Evolutionary conservation across 192 early-diverging fungal species (phyloP), one percentile per base, ranked within the genome.

Genomic region (Spinellus fusiger): DNA sequence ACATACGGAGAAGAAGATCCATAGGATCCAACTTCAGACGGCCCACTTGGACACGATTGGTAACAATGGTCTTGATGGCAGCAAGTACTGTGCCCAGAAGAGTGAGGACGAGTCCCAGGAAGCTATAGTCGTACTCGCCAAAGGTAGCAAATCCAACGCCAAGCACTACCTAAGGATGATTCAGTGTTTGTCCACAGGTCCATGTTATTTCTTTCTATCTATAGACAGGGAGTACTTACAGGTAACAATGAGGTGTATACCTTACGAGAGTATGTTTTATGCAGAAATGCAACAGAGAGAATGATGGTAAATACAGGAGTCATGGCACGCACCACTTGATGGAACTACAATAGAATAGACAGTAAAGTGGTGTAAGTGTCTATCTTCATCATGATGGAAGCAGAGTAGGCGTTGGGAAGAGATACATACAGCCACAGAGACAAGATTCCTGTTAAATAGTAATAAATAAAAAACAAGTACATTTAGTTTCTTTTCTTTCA

Each of bases 101-200:
- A 15, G 89, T 91, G 35, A 87, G 64, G 48, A 87, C 32, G 37
- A 89, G 73, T 5, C 91, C 91, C 6, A 76, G 25, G 13, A 65
- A 20, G 1, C 83, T 80, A 58, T 74, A 82, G 22, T 73, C 66
- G 54, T 87, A 85, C 61, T 89, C 87, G 23, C 81, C 87, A 44
- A 78, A 76, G 5, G 89, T 91, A 13, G 89, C 80, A 47, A 91
- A 56, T 7, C 67, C 78, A n/a, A 88, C 87, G 33, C 89, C 89
- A 49, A 81, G 35, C 5, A 88, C 78, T 12, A 72, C 70, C 55
- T 78, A 67, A 23, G 56, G 65, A 49, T 65, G 56, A 51, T 22
- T 29, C 54, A 52, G 15, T 15, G 18, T 23, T 5, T 35, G 5
- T 20, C 3, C 4, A 4, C 5, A 23, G 31, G 4, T 20, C 8